Conservation (phyloP, 2,329 filamentous ascomycete species). For the Pyrenophora graminea region DNA sequence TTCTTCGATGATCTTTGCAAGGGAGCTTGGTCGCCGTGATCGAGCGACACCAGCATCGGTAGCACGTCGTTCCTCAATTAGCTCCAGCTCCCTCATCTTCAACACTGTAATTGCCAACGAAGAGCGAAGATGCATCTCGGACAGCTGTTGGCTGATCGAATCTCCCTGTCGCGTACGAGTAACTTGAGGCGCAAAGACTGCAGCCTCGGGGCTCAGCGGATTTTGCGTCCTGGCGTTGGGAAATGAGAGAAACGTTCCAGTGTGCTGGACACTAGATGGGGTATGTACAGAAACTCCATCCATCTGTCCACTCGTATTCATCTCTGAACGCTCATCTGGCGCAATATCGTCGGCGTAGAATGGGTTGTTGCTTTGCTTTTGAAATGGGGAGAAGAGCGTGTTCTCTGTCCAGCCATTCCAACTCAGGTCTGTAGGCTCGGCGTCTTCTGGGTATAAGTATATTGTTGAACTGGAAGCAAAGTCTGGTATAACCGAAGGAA, state of each 20-base stretch:
- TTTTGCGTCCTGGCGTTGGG: slow-evolving; percentile 20
- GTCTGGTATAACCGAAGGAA: slow-evolving; percentile 15
- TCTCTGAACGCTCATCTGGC: slow-evolving; percentile 20
- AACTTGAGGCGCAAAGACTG: slow-evolving; percentile 27
- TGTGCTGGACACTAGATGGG: slow-evolving; percentile 2
- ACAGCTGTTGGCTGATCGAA: slow-evolving; percentile 6
- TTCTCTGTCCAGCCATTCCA: slow-evolving; percentile 42
- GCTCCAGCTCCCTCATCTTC: slow-evolving; percentile 14
- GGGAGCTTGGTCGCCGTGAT: neutral
- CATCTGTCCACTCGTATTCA: neutral
- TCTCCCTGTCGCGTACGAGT: slow-evolving; percentile 1
- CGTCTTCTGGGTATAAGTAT: slow-evolving; percentile 19
- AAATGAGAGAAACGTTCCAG: slow-evolving; percentile 12
- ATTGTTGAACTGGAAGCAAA: slow-evolving; percentile 18
- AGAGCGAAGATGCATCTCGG: slow-evolving; percentile 27
- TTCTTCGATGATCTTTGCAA: slow-evolving; percentile 4
- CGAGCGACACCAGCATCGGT: slow-evolving; percentile 19
- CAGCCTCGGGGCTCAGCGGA: slow-evolving; percentile 28
- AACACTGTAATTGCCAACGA: slow-evolving; percentile 5
- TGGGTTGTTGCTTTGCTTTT: slow-evolving; percentile 16
- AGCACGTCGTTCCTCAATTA: slow-evolving; percentile 17
- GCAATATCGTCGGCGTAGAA: slow-evolving; percentile 24
- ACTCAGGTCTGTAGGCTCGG: slow-evolving; percentile 27
- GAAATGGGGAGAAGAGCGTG: slow-evolving; percentile 28
- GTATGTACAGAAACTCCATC: slow-evolving; percentile 4